Evolutionary conservation across 2,329 filamentous ascomycete genomes (phyloP).

Genomic region (Penicillium janthinellum): DNA sequence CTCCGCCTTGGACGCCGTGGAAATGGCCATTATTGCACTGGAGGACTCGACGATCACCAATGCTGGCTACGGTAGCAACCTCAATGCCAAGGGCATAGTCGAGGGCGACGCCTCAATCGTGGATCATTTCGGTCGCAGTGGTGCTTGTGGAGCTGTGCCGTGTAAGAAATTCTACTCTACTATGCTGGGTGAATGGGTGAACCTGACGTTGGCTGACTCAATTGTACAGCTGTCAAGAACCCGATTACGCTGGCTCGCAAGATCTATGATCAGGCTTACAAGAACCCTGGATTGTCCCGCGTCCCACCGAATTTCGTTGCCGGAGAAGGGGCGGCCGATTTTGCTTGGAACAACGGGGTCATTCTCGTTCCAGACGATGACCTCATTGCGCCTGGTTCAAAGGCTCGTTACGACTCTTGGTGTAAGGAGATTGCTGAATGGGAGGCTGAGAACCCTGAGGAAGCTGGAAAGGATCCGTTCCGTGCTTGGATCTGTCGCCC

Average conservation of each 20-base stretch:
- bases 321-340: slow-evolving; percentile 81
- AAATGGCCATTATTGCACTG: slow-evolving; percentile 81
- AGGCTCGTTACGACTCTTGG: slow-evolving; percentile 80
- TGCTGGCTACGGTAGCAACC: slow-evolving; percentile 91
- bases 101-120: slow-evolving; percentile 95
- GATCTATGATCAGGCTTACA: slow-evolving; percentile 75
- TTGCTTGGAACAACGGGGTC: slow-evolving; percentile 78
- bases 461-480: slow-evolving; percentile 50
- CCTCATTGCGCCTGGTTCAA: slow-evolving; percentile 77
- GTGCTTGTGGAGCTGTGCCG: slow-evolving; percentile 86
- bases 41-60: slow-evolving; percentile 97
- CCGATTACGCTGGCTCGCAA: slow-evolving; percentile 84
- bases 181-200: slow-evolving; percentile 1
- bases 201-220: slow-evolving; percentile 16
- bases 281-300: slow-evolving; percentile 77
- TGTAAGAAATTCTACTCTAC: slow-evolving; percentile 62
- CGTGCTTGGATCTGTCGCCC: slow-evolving; percentile 28
- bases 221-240: slow-evolving; percentile 67
- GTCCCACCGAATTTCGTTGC: slow-evolving; percentile 93
- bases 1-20: slow-evolving; percentile 82
- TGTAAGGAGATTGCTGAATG: slow-evolving; percentile 45
- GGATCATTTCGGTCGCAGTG: slow-evolving; percentile 86
- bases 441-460: slow-evolving; percentile 56
- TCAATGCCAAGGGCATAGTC: slow-evolving; percentile 85
- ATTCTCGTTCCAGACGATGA: slow-evolving; percentile 71